These are phyloP conservation scores for Penicillium sp. DNA, from an alignment of 2,329 filamentous ascomycete genomes.

Conservation along the genomic window DNA sequence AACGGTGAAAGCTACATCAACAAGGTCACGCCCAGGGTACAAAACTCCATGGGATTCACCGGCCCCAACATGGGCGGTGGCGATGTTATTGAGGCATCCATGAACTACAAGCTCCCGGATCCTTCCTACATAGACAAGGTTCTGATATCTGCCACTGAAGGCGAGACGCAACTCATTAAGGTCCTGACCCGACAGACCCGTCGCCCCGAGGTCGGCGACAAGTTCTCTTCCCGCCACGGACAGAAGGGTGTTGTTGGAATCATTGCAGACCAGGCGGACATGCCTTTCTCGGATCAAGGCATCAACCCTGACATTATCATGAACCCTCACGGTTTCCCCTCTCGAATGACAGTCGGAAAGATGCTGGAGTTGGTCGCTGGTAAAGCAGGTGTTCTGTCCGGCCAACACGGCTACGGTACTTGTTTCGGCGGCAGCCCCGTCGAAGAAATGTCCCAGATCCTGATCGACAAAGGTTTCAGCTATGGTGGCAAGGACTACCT, in stretches of 20 bases:
- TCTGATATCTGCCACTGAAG: slow-evolving; percentile 85
- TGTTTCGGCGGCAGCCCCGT: slow-evolving; percentile 81
- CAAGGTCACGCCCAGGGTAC: slow-evolving; percentile 81
- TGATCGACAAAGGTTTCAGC: slow-evolving; percentile 86
- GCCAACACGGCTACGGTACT: slow-evolving; percentile 85
- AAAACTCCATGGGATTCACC: slow-evolving; percentile 65
- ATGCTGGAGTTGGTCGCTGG: slow-evolving; percentile 92
- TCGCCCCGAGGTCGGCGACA: slow-evolving; percentile 92
- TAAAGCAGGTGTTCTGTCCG: slow-evolving; percentile 85
- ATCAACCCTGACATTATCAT: slow-evolving; percentile 99
- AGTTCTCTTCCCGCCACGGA: slow-evolving; percentile 96
- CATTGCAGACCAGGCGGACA: slow-evolving; percentile 92
- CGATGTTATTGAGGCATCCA: slow-evolving; percentile 38
- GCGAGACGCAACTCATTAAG: slow-evolving; percentile 84
- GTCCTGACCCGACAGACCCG: slow-evolving; percentile 95
- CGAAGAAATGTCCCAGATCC: slow-evolving; percentile 81
- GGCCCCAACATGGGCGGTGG: slow-evolving; percentile 57
- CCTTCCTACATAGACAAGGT: slow-evolving; percentile 94
- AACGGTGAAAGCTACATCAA: slow-evolving; percentile 84
- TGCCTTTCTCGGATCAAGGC: slow-evolving; percentile 90
- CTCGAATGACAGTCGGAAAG: slow-evolving; percentile 98
- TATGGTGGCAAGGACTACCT: slow-evolving; percentile 98
- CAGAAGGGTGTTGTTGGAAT: slow-evolving; percentile 98
- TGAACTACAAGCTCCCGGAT: slow-evolving; percentile 78
- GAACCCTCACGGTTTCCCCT: slow-evolving; percentile 99